phyloP scores from a whole-genome alignment of 2,329 filamentous ascomycete species.

The Fusarium devonianum region DNA sequence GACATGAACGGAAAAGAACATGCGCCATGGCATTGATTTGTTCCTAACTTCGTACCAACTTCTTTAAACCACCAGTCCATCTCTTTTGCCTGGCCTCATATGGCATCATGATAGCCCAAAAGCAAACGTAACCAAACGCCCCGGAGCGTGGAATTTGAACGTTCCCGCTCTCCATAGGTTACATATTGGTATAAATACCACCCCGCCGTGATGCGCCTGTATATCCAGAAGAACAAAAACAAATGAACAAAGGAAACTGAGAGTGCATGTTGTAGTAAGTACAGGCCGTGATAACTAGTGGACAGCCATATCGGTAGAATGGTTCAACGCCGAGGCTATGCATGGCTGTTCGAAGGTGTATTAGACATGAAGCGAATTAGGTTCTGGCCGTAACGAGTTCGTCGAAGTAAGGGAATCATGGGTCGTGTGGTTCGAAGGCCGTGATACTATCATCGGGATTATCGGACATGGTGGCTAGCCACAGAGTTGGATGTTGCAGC shows the following conservation, averaged over 20 bases:
- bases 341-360: slow-evolving; percentile 41
- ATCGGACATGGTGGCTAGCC: slow-evolving; percentile 31
- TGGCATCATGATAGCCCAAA: slow-evolving; percentile 40
- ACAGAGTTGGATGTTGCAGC: slow-evolving; percentile 19
- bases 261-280: slow-evolving; percentile 40
- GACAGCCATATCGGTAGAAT: slow-evolving; percentile 31
- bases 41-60: slow-evolving; percentile 35
- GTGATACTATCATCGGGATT: slow-evolving; percentile 41
- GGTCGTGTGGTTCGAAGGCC: slow-evolving; percentile 23
- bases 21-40: slow-evolving; percentile 38
- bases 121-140: slow-evolving; percentile 37
- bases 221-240: slow-evolving; percentile 33
- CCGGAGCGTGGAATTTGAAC: slow-evolving; percentile 32
- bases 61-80: slow-evolving; percentile 26
- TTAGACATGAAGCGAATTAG: slow-evolving; percentile 42
- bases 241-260: slow-evolving; percentile 35
- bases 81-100: slow-evolving; percentile 40
- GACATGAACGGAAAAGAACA: slow-evolving; percentile 22
- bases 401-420: slow-evolving; percentile 40
- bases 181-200: slow-evolving; percentile 36
- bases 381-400: slow-evolving; percentile 33
- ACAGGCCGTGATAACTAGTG: slow-evolving; percentile 35
- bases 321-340: slow-evolving; percentile 47
- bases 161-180: slow-evolving; percentile 33
- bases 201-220: slow-evolving; percentile 38